Base-by-base conservation (phyloP, 768 basidiomycete genomes). In the Boletus rubropictus region DNA sequence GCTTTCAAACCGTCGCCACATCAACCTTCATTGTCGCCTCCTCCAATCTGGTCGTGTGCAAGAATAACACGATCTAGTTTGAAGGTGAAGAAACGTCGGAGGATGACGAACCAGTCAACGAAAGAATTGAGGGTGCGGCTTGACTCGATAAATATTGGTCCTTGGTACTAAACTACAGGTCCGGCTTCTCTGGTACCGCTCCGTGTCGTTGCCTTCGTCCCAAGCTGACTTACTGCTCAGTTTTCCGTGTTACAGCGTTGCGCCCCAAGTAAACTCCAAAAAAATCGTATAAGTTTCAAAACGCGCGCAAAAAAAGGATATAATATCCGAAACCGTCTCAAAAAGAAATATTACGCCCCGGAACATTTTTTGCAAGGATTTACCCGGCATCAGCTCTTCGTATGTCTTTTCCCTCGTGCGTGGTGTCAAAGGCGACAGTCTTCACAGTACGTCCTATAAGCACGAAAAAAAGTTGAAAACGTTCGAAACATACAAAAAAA, bases 21-120 rank as follows among this genome's bases (percentile, higher is more conserved):
- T 39, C 39, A 28, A 4, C 14, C n/a, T 39, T 49, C 33, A 7
- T 7, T 12, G 4, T 34, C 27, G 4, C 6, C 9, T 2, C 40
- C 25, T 39, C 42, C 43, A 3, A 18, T 48, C 11, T 61, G 56
- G 53, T 48, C 56, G 25, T 60, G 59, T 46, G 53, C 49, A 11
- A 49, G 53, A 39, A 61, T 59, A 47, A 49, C 59, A 2, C 49
- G 46, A 41, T 49, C 50, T 12, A 31, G 25, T 22, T 37, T 32
- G 8, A 50, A 58, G 41, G 29, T 3, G 15, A 41, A 41, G 51
- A 47, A 10, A 17, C 35, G 36, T n/a, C 40, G 20, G 32, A 46
- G 32, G 37, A 46, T 54, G 44, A 46, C 40, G n/a, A 52, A 44
- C 31, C 32, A 22, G 10, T 48, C 52, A 3, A 48, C 33, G 48